phyloP scores from a whole-genome alignment of 2,329 filamentous ascomycete species.

The Colletotrichum destructivum region DNA sequence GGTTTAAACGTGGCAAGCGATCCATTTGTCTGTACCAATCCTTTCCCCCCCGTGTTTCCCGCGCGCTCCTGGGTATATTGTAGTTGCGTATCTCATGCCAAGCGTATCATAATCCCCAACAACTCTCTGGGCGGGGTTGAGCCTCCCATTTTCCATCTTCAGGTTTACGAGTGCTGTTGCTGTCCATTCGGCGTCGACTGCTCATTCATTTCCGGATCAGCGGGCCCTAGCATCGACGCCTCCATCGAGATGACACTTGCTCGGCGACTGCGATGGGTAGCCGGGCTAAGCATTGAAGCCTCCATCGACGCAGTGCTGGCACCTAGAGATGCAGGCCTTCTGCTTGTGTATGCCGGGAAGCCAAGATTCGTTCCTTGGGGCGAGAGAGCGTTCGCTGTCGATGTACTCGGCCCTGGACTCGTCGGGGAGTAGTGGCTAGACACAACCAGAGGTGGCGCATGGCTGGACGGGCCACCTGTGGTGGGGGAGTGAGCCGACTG shows the following conservation, averaged over 20 bases:
- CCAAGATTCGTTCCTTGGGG: conserved; percentile 41
- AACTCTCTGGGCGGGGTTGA: neutral
- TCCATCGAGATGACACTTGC: conserved; percentile 40
- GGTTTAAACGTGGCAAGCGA: conserved; percentile 13
- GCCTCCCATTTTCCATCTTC: neutral
- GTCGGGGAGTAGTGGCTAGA: conserved; percentile 35
- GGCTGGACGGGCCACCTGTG: conserved; percentile 21
- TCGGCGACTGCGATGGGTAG: conserved; percentile 29
- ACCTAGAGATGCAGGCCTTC: conserved; percentile 34
- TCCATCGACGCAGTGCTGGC: conserved; percentile 43
- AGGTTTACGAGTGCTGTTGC: conserved; percentile 32
- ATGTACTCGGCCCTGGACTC: conserved; percentile 14
- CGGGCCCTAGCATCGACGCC: conserved; percentile 37
- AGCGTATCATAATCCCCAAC: conserved; percentile 22
- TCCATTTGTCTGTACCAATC: conserved; percentile 26
- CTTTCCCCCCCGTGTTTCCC: conserved; percentile 31
- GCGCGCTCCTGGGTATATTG: conserved; percentile 42
- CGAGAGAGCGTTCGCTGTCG: conserved; percentile 37
- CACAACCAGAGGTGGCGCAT: conserved; percentile 36
- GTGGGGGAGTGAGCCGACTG: conserved; percentile 32
- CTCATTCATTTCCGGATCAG: conserved; percentile 19
- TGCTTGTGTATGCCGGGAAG: conserved; percentile 35
- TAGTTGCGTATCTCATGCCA: conserved; percentile 40
- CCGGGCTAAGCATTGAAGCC: conserved; percentile 39
- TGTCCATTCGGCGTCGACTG: conserved; percentile 23